These are phyloP conservation scores for Cucurbita argyrosperma DNA, from an alignment of 306 rosid genomes.

Conservation along the genomic window DNA sequence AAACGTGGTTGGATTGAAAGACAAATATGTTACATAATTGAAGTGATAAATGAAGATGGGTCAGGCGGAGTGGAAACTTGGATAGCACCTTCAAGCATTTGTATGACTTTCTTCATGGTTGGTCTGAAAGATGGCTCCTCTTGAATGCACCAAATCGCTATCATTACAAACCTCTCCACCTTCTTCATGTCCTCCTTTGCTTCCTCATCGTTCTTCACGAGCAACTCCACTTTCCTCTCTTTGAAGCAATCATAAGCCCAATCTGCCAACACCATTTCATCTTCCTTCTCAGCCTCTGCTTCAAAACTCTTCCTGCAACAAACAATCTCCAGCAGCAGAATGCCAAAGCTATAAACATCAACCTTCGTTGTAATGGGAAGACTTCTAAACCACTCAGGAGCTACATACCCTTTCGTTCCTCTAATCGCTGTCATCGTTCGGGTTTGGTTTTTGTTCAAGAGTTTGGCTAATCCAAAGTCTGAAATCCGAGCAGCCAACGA, in stretches of 20 bases:
- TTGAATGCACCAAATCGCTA: background rate
- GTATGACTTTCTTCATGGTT: background rate
- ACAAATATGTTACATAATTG: background rate
- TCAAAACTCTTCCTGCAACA: background rate
- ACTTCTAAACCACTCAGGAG: conserved; percentile 24
- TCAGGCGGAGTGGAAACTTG: background rate
- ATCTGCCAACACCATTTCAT: background rate
- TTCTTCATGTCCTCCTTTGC: background rate
- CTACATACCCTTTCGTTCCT: conserved; percentile 37
- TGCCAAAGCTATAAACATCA: background rate
- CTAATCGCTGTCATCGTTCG: conserved; percentile 13
- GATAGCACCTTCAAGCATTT: background rate
- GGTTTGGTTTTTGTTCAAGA: conserved; percentile 21
- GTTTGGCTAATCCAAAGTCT: conserved; percentile 36
- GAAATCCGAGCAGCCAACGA: conserved; percentile 12
- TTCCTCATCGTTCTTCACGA: background rate
- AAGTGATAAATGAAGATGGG: background rate
- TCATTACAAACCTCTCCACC: background rate
- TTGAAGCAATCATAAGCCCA: background rate
- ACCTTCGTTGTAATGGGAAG: background rate
- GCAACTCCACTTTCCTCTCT: background rate
- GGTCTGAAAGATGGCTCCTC: background rate
- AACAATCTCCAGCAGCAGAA: background rate
- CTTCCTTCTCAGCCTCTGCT: background rate
- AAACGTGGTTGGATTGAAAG: background rate